A percentile compares a stretch with the other conserved stretches of the same genome.
Evolutionary conservation across 148 eudicot species (phyloP).

Genomic region (Cornus suecica): DNA sequence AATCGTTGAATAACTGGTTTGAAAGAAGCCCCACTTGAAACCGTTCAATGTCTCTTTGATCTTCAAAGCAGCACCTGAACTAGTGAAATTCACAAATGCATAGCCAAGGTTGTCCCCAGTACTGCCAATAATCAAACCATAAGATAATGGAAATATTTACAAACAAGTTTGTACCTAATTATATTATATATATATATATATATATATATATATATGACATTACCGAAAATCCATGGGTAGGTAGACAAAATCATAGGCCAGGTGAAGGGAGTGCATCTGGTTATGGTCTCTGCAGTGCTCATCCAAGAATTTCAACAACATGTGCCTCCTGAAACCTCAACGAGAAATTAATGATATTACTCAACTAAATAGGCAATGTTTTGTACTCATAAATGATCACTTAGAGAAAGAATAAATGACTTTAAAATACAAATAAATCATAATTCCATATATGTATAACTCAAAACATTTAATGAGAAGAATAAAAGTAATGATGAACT

Average conservation of each 20-base stretch:
- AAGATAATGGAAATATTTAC: neutral
- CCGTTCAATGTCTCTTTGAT: neutral
- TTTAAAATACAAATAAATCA: no score
- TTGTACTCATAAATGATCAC: neutral
- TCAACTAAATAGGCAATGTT: no score
- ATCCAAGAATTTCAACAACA: slow-evolving; percentile 28
- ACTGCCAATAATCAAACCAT: slow-evolving; percentile 4
- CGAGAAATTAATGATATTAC: neutral
- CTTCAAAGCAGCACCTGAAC: neutral
- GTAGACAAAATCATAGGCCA: slow-evolving; percentile 36
- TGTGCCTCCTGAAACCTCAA: slow-evolving; percentile 20
- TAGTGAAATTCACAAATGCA: slow-evolving; percentile 31
- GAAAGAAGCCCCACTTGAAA: slow-evolving; percentile 12
- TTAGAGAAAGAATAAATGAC: no score
- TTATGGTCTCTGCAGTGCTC: slow-evolving; percentile 8
- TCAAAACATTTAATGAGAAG: no score
- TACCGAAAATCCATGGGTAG: slow-evolving; percentile 41
- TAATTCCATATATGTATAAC: no score
- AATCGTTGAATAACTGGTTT: neutral
- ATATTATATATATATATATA: no score
- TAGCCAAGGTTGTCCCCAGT: slow-evolving; percentile 23
- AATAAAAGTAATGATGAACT: no score
- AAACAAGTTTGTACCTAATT: neutral
- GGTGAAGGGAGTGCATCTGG: neutral
- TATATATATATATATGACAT: neutral